phyloP scores from a whole-genome alignment of 2,329 filamentous ascomycete genomes.

The Esteya vermicola region DNA sequence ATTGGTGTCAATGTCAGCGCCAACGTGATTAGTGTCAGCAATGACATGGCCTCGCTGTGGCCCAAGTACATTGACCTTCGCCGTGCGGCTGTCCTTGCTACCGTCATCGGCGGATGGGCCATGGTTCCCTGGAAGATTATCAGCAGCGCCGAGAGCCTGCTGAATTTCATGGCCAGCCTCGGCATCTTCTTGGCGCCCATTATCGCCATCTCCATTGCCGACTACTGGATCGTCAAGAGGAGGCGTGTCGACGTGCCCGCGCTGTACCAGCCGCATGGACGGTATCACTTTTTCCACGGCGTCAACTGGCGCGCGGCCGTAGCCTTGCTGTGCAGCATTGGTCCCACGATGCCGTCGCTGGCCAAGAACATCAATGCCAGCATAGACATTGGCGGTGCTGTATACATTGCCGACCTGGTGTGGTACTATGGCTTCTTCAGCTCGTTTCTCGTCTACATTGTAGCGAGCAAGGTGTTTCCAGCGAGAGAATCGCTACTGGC shows the following conservation, averaged over 20 bases:
- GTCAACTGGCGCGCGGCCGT: conserved; percentile 10
- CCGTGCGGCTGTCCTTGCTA: conserved; percentile 13
- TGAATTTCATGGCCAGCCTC: conserved; percentile 9
- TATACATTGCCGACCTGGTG: too few relatives aligned
- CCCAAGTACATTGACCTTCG: conserved; percentile 23
- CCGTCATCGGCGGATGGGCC: conserved; percentile 13
- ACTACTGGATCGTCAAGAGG: conserved; percentile 24
- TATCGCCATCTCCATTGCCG: conserved; percentile 17
- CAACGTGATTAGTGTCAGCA: conserved; percentile 22
- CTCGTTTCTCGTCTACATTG: too few relatives aligned
- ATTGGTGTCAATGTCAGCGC: conserved; percentile 12
- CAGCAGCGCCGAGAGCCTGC: conserved; percentile 8
- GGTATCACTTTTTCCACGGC: conserved; percentile 17
- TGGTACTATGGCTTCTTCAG: too few relatives aligned
- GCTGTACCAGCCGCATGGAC: conserved; percentile 19
- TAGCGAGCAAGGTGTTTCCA: too few relatives aligned
- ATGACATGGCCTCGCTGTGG: conserved; percentile 18
- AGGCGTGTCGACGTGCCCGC: conserved; percentile 20
- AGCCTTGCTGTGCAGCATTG: too few relatives aligned
- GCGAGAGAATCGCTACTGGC: too few relatives aligned
- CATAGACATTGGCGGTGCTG: too few relatives aligned
- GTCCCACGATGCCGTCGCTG: too few relatives aligned
- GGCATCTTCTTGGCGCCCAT: conserved; percentile 12
- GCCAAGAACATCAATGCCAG: too few relatives aligned
- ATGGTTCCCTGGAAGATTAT: conserved; percentile 12